Evolutionary conservation across 2,329 filamentous ascomycete genomes (phyloP).

Genomic region (Venturia oleaginea): DNA sequence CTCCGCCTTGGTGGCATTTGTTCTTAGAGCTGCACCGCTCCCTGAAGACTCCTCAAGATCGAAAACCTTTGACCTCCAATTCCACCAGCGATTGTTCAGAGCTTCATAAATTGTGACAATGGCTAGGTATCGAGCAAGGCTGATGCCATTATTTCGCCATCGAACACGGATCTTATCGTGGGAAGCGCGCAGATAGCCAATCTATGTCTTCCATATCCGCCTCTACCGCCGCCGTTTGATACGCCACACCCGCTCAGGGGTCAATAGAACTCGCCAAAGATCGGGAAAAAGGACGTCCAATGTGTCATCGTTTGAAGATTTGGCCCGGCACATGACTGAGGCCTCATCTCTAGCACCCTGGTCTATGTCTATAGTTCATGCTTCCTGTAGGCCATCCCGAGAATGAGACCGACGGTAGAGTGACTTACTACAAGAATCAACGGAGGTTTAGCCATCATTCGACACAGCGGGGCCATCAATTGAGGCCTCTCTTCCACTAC

Average conservation of each 20-base stretch:
- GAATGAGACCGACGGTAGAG: neutral
- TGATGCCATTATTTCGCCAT: neutral
- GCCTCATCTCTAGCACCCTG: neutral
- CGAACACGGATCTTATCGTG: constrained; percentile 3
- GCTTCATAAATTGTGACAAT: neutral
- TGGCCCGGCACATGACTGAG: neutral
- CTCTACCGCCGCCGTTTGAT: neutral
- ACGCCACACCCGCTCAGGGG: neutral
- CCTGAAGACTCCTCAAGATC: neutral
- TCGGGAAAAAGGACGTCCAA: neutral
- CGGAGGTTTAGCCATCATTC: neutral
- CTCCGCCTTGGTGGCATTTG: neutral
- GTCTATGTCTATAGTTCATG: neutral
- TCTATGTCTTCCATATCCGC: neutral
- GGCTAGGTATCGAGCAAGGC: neutral
- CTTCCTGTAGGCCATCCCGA: neutral
- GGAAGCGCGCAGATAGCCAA: neutral
- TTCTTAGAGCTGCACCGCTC: neutral
- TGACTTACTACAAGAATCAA: neutral
- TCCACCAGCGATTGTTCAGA: neutral
- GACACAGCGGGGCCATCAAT: too few species aligned
- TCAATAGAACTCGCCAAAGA: neutral
- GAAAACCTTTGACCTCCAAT: neutral
- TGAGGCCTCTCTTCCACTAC: too few species aligned
- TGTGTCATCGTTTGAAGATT: neutral